Percentiles rank a stretch among this genome's conserved stretches.
Evolutionary conservation across 2,329 filamentous ascomycete species (phyloP).

Genomic region (Stagonosporopsis rhizophila): DNA sequence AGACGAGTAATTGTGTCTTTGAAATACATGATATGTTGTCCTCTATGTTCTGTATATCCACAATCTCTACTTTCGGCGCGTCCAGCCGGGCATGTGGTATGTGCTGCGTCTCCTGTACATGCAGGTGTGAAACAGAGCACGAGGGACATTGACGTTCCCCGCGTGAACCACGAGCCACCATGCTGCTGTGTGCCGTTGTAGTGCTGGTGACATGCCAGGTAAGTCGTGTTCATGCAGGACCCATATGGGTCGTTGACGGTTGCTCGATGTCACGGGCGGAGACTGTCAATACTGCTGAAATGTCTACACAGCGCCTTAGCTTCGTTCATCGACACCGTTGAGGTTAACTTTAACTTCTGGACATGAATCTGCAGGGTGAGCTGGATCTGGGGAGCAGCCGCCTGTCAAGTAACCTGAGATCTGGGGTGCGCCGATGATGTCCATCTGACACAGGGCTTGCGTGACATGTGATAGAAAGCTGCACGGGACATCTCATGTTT

Average conservation of each 20-base stretch:
- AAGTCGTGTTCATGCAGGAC: neutral
- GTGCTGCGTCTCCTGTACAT: slow-evolving; percentile 1
- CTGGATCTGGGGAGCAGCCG: slow-evolving; percentile 4
- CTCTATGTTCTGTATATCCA: neutral
- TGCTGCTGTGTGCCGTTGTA: neutral
- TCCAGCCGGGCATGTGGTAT: neutral
- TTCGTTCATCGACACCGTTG: neutral
- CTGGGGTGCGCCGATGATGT: slow-evolving; percentile 2
- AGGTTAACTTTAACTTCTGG: slow-evolving; percentile 10
- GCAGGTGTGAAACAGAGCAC: neutral
- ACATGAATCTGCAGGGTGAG: slow-evolving; percentile 12
- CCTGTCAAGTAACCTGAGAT: neutral
- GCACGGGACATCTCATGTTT: neutral
- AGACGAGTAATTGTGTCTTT: neutral
- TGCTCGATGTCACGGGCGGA: neutral
- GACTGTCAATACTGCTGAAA: neutral
- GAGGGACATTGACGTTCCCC: slow-evolving; percentile 2
- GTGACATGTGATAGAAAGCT: slow-evolving; percentile 3
- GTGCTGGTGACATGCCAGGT: neutral
- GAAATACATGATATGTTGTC: neutral
- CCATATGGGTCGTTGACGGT: neutral
- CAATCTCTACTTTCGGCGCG: neutral
- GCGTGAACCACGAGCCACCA: slow-evolving; percentile 2
- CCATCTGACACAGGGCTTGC: neutral
- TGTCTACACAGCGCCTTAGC: neutral